Conservation (phyloP, 2,329 filamentous ascomycete species). For the Myriosclerotinia scirpicola region DNA sequence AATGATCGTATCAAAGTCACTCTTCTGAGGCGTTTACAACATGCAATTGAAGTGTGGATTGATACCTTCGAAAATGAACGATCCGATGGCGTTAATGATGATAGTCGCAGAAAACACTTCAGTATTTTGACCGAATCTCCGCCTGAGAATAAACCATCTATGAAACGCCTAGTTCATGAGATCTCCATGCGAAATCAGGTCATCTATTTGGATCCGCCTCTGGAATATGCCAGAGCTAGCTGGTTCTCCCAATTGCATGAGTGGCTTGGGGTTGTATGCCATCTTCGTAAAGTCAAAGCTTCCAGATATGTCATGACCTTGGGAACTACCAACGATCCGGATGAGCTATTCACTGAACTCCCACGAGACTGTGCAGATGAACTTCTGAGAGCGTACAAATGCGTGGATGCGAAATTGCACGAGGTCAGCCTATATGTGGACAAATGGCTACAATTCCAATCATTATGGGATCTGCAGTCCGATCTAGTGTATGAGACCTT, state of each 20-base stretch:
- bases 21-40: conserved; percentile 77
- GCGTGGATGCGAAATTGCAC: conserved; percentile 78
- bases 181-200: conserved; percentile 98
- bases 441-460: conserved; percentile 98
- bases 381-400: conserved; percentile 76
- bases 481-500: conserved; percentile 92
- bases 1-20: conserved; percentile 82
- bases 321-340: conserved; percentile 62
- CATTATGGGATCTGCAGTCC: conserved; percentile 94
- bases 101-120: conserved; percentile 53
- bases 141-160: conserved; percentile 58
- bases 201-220: conserved; percentile 90
- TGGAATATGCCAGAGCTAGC: conserved; percentile 86
- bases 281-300: conserved; percentile 90
- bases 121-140: conserved; percentile 45
- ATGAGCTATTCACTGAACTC: conserved; percentile 78
- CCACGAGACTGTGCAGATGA: conserved; percentile 79
- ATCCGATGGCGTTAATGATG: conserved; percentile 46
- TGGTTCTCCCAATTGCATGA: conserved; percentile 93
- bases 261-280: conserved; percentile 91
- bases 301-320: conserved; percentile 91
- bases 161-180: conserved; percentile 79
- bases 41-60: conserved; percentile 85
- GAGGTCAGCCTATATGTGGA: conserved; percentile 86
- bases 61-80: conserved; percentile 69